Evolutionary conservation across 225 moss, liverwort and hornwort genomes (phyloP), one percentile per base, ranked within the genome.

Genomic region (Thuidium tamariscinum): DNA sequence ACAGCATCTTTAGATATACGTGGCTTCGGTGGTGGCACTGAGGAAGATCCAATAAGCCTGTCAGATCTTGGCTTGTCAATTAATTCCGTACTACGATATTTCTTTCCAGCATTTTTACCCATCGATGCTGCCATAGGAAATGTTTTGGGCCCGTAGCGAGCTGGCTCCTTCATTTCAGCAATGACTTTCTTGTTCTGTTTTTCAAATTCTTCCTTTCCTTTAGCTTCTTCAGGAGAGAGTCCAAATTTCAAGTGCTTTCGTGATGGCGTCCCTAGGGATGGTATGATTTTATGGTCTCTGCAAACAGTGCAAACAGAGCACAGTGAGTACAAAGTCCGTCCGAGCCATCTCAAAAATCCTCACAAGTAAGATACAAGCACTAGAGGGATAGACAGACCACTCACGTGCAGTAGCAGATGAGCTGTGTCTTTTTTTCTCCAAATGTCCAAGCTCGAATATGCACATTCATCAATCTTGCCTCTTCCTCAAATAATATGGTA

Each of bases 351-450:
- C 39, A 51, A 60, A 30, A 74, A 42, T 73, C 61, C 67, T 59
- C 46, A 84, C 39, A 68, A 73, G 29, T 67, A 74, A 83, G 48
- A 74, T 74, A 59, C 21, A 55, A 44, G 44, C 52, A 55, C 74
- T 25, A 13, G 39, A 68, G 57, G 77, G 52, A 34, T 59, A 76
- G 49, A 60, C 36, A 68, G 65, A 64, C 46, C 54, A 82, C 87
- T 92, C 79, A 94, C 94, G 39, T 71, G 94, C 94, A 94, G 74
- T 94, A 94, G 81, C 91, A 83, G 72, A 94, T 87, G 68, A 83
- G 81, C 59, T 84, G 91, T 63, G 71, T 86, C 18, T 66, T 46
- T 20, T 69, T 76, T 20, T 39, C 67, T 55, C 87, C 92, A 81
- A 94, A 82, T 68, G 7, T 15, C 94, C 94, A 94, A 86, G 87